phyloP scores from a whole-genome alignment of 1,139 yeast species.

The Sugiyamaella paludigena region DNA sequence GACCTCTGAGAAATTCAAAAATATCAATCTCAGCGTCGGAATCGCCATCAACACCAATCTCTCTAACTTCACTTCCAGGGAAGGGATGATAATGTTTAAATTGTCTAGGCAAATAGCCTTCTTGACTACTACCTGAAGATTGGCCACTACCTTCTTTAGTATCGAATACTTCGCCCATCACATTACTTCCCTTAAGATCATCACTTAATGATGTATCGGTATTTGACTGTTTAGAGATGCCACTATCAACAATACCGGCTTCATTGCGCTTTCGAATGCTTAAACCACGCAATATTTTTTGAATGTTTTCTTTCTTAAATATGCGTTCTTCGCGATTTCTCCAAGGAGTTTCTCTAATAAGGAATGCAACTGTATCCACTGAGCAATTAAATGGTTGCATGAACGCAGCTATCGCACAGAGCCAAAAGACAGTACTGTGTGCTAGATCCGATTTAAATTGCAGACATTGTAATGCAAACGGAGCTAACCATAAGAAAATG shows the following conservation, averaged over 20 bases:
- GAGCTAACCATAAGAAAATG: constrained; percentile 75
- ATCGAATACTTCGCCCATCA: too few relatives aligned
- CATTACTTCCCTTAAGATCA: too few relatives aligned
- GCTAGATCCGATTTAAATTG: constrained; percentile 38
- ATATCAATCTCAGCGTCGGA: constrained; percentile 17
- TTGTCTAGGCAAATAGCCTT: constrained; percentile 1
- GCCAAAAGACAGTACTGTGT: constrained; percentile 59
- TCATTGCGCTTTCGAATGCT: constrained; percentile 29
- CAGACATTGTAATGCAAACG: constrained; percentile 67
- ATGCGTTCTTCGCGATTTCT: constrained; percentile 37
- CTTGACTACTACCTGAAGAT: background rate
- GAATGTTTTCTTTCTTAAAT: constrained; percentile 28
- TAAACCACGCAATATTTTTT: constrained; percentile 22
- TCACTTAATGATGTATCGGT: too few relatives aligned
- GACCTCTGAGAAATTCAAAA: constrained; percentile 16
- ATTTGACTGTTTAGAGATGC: too few relatives aligned
- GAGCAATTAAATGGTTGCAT: constrained; percentile 80
- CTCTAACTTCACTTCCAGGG: constrained; percentile 12
- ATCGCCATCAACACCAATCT: constrained; percentile 5
- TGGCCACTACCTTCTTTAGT: too few relatives aligned
- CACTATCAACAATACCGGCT: too few relatives aligned
- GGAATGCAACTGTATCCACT: constrained; percentile 72
- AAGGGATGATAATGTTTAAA: constrained; percentile 7
- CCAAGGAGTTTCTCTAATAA: constrained; percentile 81
- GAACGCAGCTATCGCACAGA: constrained; percentile 64